Evolutionary conservation across 2,329 filamentous ascomycete genomes (phyloP).

Genomic region (Clonostachys byssicola): DNA sequence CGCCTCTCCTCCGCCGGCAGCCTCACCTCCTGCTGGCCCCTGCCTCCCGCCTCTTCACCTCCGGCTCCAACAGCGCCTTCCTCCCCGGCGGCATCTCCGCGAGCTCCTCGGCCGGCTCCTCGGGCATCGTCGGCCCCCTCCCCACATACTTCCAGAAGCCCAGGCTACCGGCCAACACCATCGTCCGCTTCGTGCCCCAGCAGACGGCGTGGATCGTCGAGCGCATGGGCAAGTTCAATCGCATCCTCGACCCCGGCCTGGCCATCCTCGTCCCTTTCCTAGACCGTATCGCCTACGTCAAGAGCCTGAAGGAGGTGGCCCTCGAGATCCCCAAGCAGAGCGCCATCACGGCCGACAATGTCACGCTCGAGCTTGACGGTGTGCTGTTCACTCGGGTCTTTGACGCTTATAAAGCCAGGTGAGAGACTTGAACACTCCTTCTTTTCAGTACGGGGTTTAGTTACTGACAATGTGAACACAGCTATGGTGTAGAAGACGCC

Average conservation of each 20-base stretch:
- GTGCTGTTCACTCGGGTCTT: constrained; percentile 95
- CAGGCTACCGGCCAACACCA: constrained; percentile 82
- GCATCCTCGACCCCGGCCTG: constrained; percentile 87
- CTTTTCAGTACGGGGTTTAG: not conserved
- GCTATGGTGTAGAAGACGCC: constrained; percentile 96
- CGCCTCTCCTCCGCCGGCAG: not conserved
- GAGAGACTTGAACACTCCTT: constrained; percentile 16
- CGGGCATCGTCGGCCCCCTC: constrained; percentile 19
- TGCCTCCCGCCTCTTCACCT: constrained; percentile 17
- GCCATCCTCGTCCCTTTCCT: constrained; percentile 86
- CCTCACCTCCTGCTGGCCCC: not conserved
- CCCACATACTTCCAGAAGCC: constrained; percentile 77
- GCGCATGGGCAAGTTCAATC: constrained; percentile 96
- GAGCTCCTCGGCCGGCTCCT: not conserved
- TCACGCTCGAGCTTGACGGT: constrained; percentile 92
- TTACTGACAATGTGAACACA: constrained; percentile 26
- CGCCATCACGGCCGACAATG: constrained; percentile 97
- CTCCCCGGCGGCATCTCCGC: constrained; percentile 16
- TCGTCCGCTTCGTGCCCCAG: constrained; percentile 96
- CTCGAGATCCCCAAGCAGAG: constrained; percentile 97
- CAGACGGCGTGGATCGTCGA: constrained; percentile 99
- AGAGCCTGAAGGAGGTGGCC: constrained; percentile 91
- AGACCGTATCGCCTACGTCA: constrained; percentile 96
- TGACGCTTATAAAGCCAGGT: constrained; percentile 97
- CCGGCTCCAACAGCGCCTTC: constrained; percentile 14